Conservation (phyloP, 495 filamentous ascomycete genomes). For the Trichoderma gamsii region DNA sequence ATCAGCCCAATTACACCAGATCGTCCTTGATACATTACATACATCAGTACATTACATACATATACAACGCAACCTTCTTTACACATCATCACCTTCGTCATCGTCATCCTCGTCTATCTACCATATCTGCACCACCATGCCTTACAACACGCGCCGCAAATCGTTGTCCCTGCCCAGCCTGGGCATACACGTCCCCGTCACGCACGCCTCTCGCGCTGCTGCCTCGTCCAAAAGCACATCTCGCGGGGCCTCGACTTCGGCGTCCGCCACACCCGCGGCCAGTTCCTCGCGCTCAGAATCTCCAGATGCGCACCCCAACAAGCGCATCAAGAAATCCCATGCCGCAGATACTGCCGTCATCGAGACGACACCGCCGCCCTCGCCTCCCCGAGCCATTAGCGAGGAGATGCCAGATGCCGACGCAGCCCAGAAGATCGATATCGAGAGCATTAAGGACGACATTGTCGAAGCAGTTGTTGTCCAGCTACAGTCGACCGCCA, state of each 20-base stretch:
- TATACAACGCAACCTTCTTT: neutral
- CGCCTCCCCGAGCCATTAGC: constrained; percentile 44
- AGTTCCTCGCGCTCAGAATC: constrained; percentile 20
- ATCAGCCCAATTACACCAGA: constrained; percentile 11
- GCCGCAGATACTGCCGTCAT: constrained; percentile 36
- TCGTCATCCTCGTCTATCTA: neutral
- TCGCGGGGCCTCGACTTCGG: constrained; percentile 56
- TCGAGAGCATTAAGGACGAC: constrained; percentile 87
- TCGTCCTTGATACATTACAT: neutral
- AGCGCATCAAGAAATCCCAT: constrained; percentile 81
- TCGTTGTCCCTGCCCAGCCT: constrained; percentile 89
- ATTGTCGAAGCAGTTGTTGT: constrained; percentile 89
- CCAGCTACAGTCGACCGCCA: constrained; percentile 85
- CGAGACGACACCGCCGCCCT: constrained; percentile 81
- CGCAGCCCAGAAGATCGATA: constrained; percentile 53
- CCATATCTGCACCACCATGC: constrained; percentile 50
- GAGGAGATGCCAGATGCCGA: constrained; percentile 39
- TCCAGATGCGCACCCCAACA: constrained; percentile 58
- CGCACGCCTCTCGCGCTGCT: constrained; percentile 58
- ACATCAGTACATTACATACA: neutral
- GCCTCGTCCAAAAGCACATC: constrained; percentile 21
- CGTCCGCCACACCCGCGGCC: constrained; percentile 45
- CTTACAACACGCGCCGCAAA: constrained; percentile 97
- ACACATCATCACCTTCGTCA: no score
- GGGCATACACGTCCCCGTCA: constrained; percentile 78